Evolutionary conservation across 1,284 basidiomycete species (phyloP), one percentile per base, ranked within the genome.

Genomic region (Erythrobasidium hasegawianum): DNA sequence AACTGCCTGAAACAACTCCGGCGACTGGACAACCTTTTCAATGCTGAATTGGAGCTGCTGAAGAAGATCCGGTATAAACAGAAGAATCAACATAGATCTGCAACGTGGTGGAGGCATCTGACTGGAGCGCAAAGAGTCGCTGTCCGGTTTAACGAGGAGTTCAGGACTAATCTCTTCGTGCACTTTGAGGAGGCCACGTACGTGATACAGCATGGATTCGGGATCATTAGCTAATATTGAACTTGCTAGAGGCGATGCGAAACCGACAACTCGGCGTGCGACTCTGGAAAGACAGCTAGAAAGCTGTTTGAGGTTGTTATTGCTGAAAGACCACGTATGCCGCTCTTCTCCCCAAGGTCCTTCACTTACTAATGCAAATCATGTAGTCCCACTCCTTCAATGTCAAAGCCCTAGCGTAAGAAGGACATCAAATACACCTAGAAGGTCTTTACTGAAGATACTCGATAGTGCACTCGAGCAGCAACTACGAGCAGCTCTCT

Each of bases 51-150:
- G 18, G 54, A 38, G 22, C 56, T 65, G 1, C 45, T 65, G 14
- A 40, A 65, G 38, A 65, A 65, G 56, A 53, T 65, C 11, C 55
- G 55, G 2, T 65, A 65, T 55, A 65, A 65, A 56, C 55, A 65
- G 45, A 65, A 65, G 62, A 65, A 65, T 33, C 62, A 65, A 56
- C 62, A 65, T 49, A 20, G 39, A 20, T 49, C 62, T 2, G 55
- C 62, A 26, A 58, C 62, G 13, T 65, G 62, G 62, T 65, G 62
- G 62, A 65, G 62, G 49, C 62, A 65, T 26, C n/a, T 65, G 43
- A 29, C 45, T 14, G 62, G 62, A 22, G 43, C 62, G 10, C 55
- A 65, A 29, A 39, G 62, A n/a, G 55, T 53, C n/a, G 43, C 62
- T 2, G 9, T 29, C 16, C 22, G 62, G 20, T 29, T 64, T n/a